phyloP scores from a whole-genome alignment of 768 basidiomycete species.

The Tricholoma terreum region DNA sequence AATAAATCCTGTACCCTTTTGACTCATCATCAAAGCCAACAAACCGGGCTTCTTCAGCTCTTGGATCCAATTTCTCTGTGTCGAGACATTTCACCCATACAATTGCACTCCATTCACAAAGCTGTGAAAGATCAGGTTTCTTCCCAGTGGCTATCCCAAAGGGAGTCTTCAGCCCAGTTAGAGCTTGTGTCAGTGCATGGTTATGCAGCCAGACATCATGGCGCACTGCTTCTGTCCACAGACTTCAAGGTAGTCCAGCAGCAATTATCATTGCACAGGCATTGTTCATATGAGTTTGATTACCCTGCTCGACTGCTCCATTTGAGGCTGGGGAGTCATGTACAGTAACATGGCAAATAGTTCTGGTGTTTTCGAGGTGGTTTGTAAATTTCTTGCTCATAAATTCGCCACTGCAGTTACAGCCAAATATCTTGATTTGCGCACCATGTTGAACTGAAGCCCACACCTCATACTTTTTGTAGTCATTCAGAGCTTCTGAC shows the following conservation, averaged over 20 bases:
- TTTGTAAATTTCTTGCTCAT: conserved; percentile 14
- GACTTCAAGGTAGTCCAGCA: conserved; percentile 11
- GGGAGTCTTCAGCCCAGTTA: neutral
- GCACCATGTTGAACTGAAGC: conserved; percentile 15
- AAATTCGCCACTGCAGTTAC: too few species aligned
- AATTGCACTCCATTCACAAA: conserved; percentile 1
- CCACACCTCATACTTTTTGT: conserved; percentile 18
- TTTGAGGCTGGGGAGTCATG: conserved; percentile 22
- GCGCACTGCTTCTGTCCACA: conserved; percentile 24
- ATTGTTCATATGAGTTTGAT: conserved; percentile 20
- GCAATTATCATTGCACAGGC: conserved; percentile 16
- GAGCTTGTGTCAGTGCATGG: conserved; percentile 2
- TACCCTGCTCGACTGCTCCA: too few species aligned
- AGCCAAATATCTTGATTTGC: conserved; percentile 14
- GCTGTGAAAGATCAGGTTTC: conserved; percentile 5
- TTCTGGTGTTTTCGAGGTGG: conserved; percentile 18
- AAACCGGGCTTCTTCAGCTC: too few species aligned
- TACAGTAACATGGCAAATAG: conserved; percentile 14
- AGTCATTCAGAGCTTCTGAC: too few species aligned
- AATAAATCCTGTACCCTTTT: too few species aligned
- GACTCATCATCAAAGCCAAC: conserved; percentile 22
- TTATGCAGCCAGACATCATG: conserved; percentile 20
- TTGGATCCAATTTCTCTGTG: too few species aligned
- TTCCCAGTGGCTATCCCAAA: neutral
- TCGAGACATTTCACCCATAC: neutral